Evolutionary conservation across 108 stramenopile species (phyloP).

Genomic region (Nannochloropsis salina): DNA sequence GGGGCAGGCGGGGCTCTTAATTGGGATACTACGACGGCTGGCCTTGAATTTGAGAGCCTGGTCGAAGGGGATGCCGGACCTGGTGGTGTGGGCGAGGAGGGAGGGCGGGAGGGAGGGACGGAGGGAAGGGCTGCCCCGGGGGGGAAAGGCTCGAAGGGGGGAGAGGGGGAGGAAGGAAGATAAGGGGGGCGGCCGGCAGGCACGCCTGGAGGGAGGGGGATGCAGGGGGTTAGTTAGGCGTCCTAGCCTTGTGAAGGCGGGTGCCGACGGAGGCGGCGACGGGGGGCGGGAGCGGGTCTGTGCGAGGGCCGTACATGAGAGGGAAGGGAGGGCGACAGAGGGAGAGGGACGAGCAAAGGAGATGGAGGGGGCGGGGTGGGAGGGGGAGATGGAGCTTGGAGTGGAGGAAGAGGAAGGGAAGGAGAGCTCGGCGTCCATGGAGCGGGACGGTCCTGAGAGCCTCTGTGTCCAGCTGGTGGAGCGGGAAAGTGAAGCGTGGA

Average conservation of each 20-base stretch:
- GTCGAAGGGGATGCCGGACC: constrained; percentile 2
- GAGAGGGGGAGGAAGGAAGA: background rate
- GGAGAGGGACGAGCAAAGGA: background rate
- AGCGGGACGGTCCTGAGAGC: background rate
- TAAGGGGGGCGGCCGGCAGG: too few relatives aligned
- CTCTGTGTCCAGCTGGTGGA: background rate
- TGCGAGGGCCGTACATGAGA: too few relatives aligned
- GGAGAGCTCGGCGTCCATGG: background rate
- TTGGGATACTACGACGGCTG: background rate
- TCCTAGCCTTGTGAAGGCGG: too few relatives aligned
- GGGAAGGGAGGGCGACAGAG: too few relatives aligned
- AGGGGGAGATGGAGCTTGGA: background rate
- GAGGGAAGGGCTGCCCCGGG: background rate
- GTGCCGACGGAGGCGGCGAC: background rate
- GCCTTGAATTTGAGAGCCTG: background rate
- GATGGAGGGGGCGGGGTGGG: background rate
- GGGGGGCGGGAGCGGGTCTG: background rate
- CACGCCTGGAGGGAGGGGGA: too few relatives aligned
- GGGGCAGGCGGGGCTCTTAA: background rate
- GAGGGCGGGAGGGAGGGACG: background rate
- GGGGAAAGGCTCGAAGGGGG: background rate
- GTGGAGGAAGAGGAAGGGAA: background rate
- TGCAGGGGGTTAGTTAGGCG: too few relatives aligned
- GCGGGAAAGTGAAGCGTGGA: background rate
- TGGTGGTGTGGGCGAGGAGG: constrained; percentile 11